Evolutionary conservation across 1,284 basidiomycete genomes (phyloP).

Genomic region (Microbotryum violaceum): DNA sequence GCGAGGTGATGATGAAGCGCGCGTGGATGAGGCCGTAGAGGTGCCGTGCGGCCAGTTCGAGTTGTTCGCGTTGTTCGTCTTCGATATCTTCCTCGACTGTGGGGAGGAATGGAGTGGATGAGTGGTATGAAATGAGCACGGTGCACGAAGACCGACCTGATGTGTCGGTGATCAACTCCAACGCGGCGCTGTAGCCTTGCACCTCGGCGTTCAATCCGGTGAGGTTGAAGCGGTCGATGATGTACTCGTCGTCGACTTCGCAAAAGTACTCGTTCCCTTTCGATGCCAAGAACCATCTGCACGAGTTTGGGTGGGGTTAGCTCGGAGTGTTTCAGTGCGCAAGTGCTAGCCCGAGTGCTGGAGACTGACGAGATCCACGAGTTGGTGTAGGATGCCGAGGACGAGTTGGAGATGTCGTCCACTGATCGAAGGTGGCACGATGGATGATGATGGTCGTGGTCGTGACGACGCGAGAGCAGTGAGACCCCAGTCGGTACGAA

Average conservation of each 20-base stretch:
- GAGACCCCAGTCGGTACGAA: background rate
- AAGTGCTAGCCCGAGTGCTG: background rate
- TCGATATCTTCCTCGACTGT: constrained; percentile 50
- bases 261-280: constrained; percentile 87
- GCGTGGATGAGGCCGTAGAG: constrained; percentile 96
- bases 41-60: constrained; percentile 83
- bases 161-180: constrained; percentile 87
- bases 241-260: constrained; percentile 98
- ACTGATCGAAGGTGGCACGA: constrained; percentile 9
- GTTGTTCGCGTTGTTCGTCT: constrained; percentile 46
- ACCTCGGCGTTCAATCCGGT: constrained; percentile 96
- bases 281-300: constrained; percentile 85
- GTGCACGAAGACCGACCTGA: constrained; percentile 53
- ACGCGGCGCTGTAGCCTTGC: constrained; percentile 83
- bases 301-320: background rate
- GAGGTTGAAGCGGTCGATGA: constrained; percentile 94
- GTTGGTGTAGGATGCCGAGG: constrained; percentile 35
- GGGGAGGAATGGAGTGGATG: constrained; percentile 66
- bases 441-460: background rate
- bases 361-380: constrained; percentile 31
- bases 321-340: background rate
- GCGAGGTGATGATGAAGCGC: constrained; percentile 89
- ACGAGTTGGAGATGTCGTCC: constrained; percentile 34
- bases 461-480: background rate
- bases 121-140: constrained; percentile 45